These are phyloP conservation scores for Microcyclospora tardicrescens DNA, from an alignment of 2,329 filamentous ascomycete species.

Conservation along the genomic window DNA sequence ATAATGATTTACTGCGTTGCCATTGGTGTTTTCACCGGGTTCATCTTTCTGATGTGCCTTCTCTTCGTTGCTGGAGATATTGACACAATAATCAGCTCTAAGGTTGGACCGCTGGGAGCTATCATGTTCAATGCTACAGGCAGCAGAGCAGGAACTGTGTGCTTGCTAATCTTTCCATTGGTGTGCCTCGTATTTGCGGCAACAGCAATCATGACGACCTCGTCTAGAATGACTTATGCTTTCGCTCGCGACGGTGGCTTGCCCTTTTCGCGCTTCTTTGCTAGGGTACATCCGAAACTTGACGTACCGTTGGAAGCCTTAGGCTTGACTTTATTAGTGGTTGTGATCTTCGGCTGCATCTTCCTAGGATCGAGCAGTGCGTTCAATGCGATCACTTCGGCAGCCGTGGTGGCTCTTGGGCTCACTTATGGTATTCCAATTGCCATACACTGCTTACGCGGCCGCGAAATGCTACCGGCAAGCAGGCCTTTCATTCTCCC, in stretches of 20 bases:
- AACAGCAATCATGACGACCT: slow-evolving; percentile 25
- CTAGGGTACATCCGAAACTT: slow-evolving; percentile 22
- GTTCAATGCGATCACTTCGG: slow-evolving; percentile 26
- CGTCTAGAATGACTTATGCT: slow-evolving; percentile 25
- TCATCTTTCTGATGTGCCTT: slow-evolving; percentile 24
- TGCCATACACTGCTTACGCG: slow-evolving; percentile 53
- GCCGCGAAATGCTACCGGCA: slow-evolving; percentile 50
- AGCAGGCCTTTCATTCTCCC: slow-evolving; percentile 44
- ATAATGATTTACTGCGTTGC: slow-evolving; percentile 26
- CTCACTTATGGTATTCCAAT: slow-evolving; percentile 65
- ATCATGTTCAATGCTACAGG: slow-evolving; percentile 24
- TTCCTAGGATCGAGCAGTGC: slow-evolving; percentile 25
- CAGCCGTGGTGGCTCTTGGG: slow-evolving; percentile 56
- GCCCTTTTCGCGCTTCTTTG: slow-evolving; percentile 22
- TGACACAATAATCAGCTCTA: slow-evolving; percentile 19
- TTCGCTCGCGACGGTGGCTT: slow-evolving; percentile 25
- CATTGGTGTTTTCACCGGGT: slow-evolving; percentile 24
- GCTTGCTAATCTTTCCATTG: slow-evolving; percentile 24
- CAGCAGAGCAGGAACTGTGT: slow-evolving; percentile 22
- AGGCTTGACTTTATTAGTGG: slow-evolving; percentile 19
- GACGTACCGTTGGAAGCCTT: slow-evolving; percentile 24
- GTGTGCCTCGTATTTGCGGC: slow-evolving; percentile 23
- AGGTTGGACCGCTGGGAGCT: slow-evolving; percentile 21
- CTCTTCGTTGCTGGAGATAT: slow-evolving; percentile 24
- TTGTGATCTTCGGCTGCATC: slow-evolving; percentile 24